Evolutionary conservation across 495 filamentous ascomycete genomes (phyloP).

Genomic region (Talaromyces proteolyticus): DNA sequence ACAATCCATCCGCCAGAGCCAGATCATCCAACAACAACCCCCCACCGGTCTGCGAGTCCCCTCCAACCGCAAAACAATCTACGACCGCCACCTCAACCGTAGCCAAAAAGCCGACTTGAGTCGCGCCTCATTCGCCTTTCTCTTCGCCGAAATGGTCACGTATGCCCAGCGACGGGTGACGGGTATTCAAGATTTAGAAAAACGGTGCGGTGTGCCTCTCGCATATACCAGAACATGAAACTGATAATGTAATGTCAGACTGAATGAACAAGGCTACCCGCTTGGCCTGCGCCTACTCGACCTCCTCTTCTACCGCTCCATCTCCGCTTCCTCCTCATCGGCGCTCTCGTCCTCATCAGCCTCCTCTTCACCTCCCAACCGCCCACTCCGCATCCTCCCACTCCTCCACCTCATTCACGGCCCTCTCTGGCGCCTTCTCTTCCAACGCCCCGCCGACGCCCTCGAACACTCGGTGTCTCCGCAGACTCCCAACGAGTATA

Average conservation of each 20-base stretch:
- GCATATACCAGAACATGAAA: too few species aligned
- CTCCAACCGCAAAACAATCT: constrained; percentile 95
- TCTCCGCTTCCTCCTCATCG: constrained; percentile 63
- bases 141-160: constrained; percentile 94
- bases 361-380: constrained; percentile 57
- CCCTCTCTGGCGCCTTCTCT: constrained; percentile 86
- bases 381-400: constrained; percentile 82
- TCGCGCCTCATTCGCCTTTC: constrained; percentile 87
- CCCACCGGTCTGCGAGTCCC: constrained; percentile 79
- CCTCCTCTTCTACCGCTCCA: constrained; percentile 69
- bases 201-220: constrained; percentile 51
- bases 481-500: constrained; percentile 85
- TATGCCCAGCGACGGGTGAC: constrained; percentile 90
- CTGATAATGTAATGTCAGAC: constrained; percentile 36
- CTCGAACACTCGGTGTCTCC: constrained; percentile 83
- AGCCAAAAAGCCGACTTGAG: constrained; percentile 81
- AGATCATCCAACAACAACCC: constrained; percentile 26
- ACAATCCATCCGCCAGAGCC: constrained; percentile 18
- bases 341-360: constrained; percentile 75
- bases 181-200: constrained; percentile 89
- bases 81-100: constrained; percentile 90
- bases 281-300: constrained; percentile 92
- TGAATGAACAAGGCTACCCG: constrained; percentile 93
- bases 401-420: constrained; percentile 93
- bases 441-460: constrained; percentile 80